Percentiles rank a stretch among this genome's conserved stretches.
Conservation (phyloP, 2,329 filamentous ascomycete genomes). For the Polytolypa hystricis region DNA sequence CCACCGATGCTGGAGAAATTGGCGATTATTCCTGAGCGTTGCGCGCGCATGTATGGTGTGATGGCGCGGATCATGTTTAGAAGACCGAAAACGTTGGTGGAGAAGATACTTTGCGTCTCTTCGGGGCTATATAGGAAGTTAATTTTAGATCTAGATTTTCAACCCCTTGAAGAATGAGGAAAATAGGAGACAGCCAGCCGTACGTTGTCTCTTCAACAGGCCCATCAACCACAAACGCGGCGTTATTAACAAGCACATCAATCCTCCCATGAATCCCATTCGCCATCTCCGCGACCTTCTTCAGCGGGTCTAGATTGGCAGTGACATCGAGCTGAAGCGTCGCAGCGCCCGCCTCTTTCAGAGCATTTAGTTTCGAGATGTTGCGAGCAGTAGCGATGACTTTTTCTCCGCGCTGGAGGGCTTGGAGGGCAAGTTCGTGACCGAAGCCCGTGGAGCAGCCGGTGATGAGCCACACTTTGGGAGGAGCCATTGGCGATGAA, state of each 20-base stretch:
- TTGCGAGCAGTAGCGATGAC: constrained; percentile 28
- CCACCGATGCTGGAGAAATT: constrained; percentile 26
- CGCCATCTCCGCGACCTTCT: constrained; percentile 13
- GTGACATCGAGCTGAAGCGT: constrained; percentile 19
- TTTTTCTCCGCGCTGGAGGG: constrained; percentile 21
- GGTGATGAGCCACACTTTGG: constrained; percentile 28
- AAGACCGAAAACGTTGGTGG: constrained; percentile 29
- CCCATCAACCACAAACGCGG: constrained; percentile 19
- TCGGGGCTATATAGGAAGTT: too few relatives aligned
- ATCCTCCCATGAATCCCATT: constrained; percentile 16
- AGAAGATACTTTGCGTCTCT: constrained; percentile 21
- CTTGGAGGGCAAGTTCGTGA: constrained; percentile 17
- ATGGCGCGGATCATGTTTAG: constrained; percentile 27
- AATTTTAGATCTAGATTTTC: constrained; percentile 4
- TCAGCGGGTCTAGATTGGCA: constrained; percentile 11
- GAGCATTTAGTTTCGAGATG: constrained; percentile 15
- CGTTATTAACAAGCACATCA: constrained; percentile 28
- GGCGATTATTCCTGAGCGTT: constrained; percentile 23
- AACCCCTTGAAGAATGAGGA: not conserved
- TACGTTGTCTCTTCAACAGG: constrained; percentile 20
- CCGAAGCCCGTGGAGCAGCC: constrained; percentile 27
- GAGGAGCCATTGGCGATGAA: constrained; percentile 11
- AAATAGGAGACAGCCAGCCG: constrained; percentile 1
- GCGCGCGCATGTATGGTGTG: constrained; percentile 26
- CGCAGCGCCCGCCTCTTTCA: constrained; percentile 18